Base-by-base conservation (phyloP, 768 basidiomycete genomes). In the Cyathus striatus region DNA sequence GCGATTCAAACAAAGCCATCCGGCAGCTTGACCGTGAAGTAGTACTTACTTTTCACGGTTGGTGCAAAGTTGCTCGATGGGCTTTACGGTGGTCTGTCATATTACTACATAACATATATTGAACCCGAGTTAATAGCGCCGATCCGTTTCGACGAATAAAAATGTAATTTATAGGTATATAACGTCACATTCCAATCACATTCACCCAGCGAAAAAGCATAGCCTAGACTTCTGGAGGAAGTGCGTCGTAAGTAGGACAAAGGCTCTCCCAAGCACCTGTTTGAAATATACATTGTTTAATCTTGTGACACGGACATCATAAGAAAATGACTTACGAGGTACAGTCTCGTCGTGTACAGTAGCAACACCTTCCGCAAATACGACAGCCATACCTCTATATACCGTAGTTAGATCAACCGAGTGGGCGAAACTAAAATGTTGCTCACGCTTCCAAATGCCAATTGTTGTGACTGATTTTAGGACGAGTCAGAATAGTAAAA, bases 381-480 rank as follows among this genome's bases (percentile, higher is more conserved):
- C 62, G 20, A 64, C 51, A 5, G 63, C 63, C 7, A 69, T 52
- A 18, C 60, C 62, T 14, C 61, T 60, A 16, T 2, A 26, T 7
- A 41, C 23, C 41, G 22, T 17, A 7, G 34, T 35, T 37, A 17
- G 20, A 34, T 23, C 26, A 23, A 27, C 14, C 20, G 5, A 23
- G 23, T 20, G 20, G n/a, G 32, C 37, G 10, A 38, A 6, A 6
- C 25, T 12, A 3, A 20, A 41, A 3, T 13, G 12, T 20, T 14
- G 55, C 62, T 39, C 49, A 65, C 64, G 57, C 49, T 44, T 57
- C 60, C 26, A 72, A 49, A 50, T 72, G 69, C 61, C 62, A 71
- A 34, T 68, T 65, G 39, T 72, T 69, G 44, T 73, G 71, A 41
- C 64, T 65, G 9, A 13, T 18, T 9, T 30, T n/a, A 30, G 27